Conservation (phyloP, 805 yeast genomes). For the Cyberlindnera lachancei region DNA sequence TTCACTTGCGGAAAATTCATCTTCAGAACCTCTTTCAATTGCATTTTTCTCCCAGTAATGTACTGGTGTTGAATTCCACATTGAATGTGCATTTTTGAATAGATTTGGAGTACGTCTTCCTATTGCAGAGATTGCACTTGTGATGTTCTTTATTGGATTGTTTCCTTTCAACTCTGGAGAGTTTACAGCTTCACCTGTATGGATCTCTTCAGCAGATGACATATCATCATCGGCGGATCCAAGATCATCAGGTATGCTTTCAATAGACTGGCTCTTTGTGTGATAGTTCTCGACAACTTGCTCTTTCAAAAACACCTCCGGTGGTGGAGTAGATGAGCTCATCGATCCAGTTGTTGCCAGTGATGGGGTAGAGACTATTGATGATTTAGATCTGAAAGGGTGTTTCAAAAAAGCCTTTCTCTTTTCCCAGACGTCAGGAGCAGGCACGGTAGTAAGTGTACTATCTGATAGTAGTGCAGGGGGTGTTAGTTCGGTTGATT, state of each 20-base stretch:
- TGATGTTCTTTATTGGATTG: background rate
- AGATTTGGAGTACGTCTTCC: conserved; percentile 17
- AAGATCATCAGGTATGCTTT: conserved; percentile 8
- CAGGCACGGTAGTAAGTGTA: conserved; percentile 1
- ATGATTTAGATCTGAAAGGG: background rate
- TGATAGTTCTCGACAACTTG: conserved; percentile 15
- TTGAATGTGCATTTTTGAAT: conserved; percentile 22
- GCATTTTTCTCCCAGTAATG: conserved; percentile 45
- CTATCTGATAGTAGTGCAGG: conserved; percentile 6
- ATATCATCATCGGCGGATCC: conserved; percentile 3
- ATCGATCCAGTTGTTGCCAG: background rate
- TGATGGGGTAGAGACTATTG: background rate
- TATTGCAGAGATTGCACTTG: conserved; percentile 4
- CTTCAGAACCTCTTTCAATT: conserved; percentile 29
- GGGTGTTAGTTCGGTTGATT: background rate
- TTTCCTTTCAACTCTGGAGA: background rate
- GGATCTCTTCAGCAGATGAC: conserved; percentile 1
- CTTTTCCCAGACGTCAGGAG: conserved; percentile 1
- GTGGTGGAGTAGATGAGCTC: background rate
- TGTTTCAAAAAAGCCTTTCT: conserved; percentile 3
- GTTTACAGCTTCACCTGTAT: background rate
- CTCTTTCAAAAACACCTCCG: conserved; percentile 2
- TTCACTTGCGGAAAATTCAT: conserved; percentile 37
- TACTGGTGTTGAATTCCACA: conserved; percentile 55
- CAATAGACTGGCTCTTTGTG: conserved; percentile 7